phyloP scores from a whole-genome alignment of 2,329 filamentous ascomycete species.

The Verticillium zaregamsianum region DNA sequence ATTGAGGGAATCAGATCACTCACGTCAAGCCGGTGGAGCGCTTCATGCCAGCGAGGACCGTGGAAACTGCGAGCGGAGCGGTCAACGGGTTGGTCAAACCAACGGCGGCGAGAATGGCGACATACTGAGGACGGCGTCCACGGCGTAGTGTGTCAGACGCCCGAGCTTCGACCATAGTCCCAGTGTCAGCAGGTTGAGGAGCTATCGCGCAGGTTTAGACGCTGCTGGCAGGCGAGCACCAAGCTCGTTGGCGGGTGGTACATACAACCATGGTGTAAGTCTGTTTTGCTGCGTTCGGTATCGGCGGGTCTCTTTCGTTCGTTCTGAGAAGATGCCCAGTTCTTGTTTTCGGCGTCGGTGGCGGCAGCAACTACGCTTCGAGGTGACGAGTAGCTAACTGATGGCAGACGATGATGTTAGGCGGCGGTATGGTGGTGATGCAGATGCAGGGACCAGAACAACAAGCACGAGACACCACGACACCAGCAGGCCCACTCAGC shows the following conservation, averaged over 20 bases:
- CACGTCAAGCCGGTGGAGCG: slow-evolving; percentile 97
- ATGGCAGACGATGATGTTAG: background rate
- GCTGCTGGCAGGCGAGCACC: slow-evolving; percentile 16
- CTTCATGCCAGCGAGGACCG: slow-evolving; percentile 94
- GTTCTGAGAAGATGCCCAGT: background rate
- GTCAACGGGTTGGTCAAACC: background rate
- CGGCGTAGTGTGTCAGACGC: slow-evolving; percentile 88
- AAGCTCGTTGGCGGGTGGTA: background rate
- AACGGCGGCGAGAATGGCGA: slow-evolving; percentile 15
- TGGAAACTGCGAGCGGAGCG: slow-evolving; percentile 62
- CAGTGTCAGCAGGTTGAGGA: slow-evolving; percentile 66
- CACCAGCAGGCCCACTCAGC: background rate
- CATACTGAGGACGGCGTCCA: slow-evolving; percentile 89
- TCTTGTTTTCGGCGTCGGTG: background rate
- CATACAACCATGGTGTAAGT: background rate
- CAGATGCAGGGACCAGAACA: background rate
- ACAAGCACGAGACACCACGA: background rate
- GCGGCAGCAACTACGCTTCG: background rate
- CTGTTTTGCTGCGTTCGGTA: background rate
- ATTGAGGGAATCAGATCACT: slow-evolving; percentile 36
- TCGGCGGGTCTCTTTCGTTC: background rate
- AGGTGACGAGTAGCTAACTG: background rate
- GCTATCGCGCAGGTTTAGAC: slow-evolving; percentile 44
- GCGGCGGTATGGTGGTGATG: background rate
- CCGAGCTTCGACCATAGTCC: slow-evolving; percentile 77